Conservation (phyloP, 805 yeast species). For the Starmera quercuum region DNA sequence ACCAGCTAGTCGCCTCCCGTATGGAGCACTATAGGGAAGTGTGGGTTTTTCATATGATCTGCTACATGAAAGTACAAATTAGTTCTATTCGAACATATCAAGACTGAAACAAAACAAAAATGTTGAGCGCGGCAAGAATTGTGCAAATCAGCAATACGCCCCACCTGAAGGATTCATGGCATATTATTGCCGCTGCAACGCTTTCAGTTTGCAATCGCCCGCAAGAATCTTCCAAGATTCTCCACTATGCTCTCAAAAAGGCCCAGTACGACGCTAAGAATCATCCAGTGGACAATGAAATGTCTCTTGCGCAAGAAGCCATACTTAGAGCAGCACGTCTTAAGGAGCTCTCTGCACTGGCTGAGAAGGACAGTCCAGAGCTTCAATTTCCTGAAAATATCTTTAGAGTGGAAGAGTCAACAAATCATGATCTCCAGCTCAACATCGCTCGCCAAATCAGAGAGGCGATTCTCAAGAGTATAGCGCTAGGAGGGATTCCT, state of each 20-base stretch:
- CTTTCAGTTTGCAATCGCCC: constrained; percentile 79
- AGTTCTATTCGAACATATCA: too few relatives aligned
- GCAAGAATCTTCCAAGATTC: constrained; percentile 66
- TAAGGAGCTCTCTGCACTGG: constrained; percentile 6
- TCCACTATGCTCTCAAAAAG: constrained; percentile 53
- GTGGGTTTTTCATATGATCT: too few relatives aligned
- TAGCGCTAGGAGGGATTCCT: constrained; percentile 80
- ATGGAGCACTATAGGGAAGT: too few relatives aligned
- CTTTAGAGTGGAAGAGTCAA: neutral
- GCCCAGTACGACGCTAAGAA: constrained; percentile 14
- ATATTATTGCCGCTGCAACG: constrained; percentile 71
- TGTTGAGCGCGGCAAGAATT: constrained; percentile 50
- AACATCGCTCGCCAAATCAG: constrained; percentile 48
- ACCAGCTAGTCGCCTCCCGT: too few relatives aligned
- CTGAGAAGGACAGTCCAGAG: constrained; percentile 7
- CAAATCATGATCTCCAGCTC: constrained; percentile 12
- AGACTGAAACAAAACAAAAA: constrained; percentile 6
- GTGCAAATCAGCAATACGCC: constrained; percentile 47
- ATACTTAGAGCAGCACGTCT: constrained; percentile 13
- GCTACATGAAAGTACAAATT: too few relatives aligned
- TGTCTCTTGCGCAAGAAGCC: constrained; percentile 13
- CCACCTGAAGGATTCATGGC: constrained; percentile 56
- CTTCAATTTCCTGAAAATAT: constrained; percentile 14
- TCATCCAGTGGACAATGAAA: constrained; percentile 6
- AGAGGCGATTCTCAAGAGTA: constrained; percentile 71